These are phyloP conservation scores for Leccinum ponderosum DNA, from an alignment of 1,284 basidiomycete species.

Conservation along the genomic window DNA sequence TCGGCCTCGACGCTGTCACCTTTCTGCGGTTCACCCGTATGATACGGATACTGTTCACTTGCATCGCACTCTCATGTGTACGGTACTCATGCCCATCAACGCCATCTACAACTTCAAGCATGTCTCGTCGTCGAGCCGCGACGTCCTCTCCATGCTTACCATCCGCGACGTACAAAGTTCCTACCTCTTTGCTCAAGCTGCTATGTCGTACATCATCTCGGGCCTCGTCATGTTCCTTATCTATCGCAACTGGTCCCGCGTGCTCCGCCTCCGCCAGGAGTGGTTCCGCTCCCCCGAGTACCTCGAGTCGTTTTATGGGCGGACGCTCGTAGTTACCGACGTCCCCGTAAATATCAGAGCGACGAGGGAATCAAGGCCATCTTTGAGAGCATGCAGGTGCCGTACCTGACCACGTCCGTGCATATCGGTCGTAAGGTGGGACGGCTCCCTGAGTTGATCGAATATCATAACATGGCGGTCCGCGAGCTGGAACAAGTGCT, in stretches of 20 bases:
- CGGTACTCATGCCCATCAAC: constrained; percentile 81
- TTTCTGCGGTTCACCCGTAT: constrained; percentile 93
- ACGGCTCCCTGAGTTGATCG: constrained; percentile 65
- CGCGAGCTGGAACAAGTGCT: constrained; percentile 73
- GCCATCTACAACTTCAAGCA: constrained; percentile 58
- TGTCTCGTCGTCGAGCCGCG: constrained; percentile 19
- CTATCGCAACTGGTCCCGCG: constrained; percentile 64
- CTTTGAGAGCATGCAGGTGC: constrained; percentile 64
- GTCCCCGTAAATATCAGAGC: constrained; percentile 67
- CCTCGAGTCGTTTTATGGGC: constrained; percentile 61
- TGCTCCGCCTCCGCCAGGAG: constrained; percentile 55
- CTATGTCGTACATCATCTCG: constrained; percentile 60
- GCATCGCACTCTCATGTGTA: constrained; percentile 71
- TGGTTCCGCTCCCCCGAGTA: constrained; percentile 73
- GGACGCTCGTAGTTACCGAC: constrained; percentile 63
- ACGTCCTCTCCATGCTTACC: constrained; percentile 62
- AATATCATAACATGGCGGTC: constrained; percentile 79
- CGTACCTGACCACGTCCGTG: constrained; percentile 75
- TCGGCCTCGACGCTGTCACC: constrained; percentile 91
- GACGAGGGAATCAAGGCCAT: constrained; percentile 69
- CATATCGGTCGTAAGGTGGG: constrained; percentile 72
- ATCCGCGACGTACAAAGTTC: constrained; percentile 62
- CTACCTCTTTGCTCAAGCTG: constrained; percentile 67
- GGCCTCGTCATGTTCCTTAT: constrained; percentile 55
- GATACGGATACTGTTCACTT: constrained; percentile 76